Percentiles rank a stretch among this genome's conserved stretches.
These are phyloP conservation scores for Aspergillus amoenus DNA, from an alignment of 2,329 filamentous ascomycete genomes.

Conservation along the genomic window DNA sequence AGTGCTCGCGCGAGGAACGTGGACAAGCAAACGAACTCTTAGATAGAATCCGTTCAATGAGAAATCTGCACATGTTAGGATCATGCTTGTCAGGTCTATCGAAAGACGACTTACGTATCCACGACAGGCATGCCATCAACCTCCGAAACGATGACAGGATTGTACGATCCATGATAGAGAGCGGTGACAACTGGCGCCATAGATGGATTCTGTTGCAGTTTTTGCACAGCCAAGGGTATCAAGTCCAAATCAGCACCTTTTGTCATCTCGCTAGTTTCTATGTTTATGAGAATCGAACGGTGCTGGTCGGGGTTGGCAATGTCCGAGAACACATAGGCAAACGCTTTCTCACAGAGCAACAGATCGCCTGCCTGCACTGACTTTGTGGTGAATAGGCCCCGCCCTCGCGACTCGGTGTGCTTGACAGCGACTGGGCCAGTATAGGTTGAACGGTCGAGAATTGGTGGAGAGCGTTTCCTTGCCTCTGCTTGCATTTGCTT, in stretches of 20 bases:
- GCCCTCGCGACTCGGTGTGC: constrained; percentile 43
- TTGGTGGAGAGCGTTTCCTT: constrained; percentile 32
- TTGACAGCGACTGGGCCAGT: constrained; percentile 44
- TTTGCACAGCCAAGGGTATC: constrained; percentile 45
- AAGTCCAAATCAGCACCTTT: constrained; percentile 45
- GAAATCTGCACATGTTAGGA: constrained; percentile 40
- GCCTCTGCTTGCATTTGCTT: constrained; percentile 34
- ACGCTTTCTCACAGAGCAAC: constrained; percentile 58
- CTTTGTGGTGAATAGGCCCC: constrained; percentile 53
- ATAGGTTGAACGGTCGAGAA: constrained; percentile 51
- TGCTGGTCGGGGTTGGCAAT: background rate
- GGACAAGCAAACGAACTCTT: constrained; percentile 48
- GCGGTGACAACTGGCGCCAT: constrained; percentile 32
- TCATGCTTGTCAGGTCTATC: background rate
- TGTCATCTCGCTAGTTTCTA: constrained; percentile 27
- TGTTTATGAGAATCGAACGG: constrained; percentile 40
- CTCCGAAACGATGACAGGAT: constrained; percentile 20
- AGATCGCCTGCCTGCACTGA: constrained; percentile 52
- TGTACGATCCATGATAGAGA: constrained; percentile 45
- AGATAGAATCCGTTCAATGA: constrained; percentile 45
- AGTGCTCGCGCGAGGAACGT: constrained; percentile 20
- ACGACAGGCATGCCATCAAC: constrained; percentile 44
- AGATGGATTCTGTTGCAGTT: constrained; percentile 45
- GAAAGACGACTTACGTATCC: constrained; percentile 44
- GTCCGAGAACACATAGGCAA: constrained; percentile 38